Evolutionary conservation across 805 yeast species (phyloP).

Genomic region (Monosporozyma solicola): DNA sequence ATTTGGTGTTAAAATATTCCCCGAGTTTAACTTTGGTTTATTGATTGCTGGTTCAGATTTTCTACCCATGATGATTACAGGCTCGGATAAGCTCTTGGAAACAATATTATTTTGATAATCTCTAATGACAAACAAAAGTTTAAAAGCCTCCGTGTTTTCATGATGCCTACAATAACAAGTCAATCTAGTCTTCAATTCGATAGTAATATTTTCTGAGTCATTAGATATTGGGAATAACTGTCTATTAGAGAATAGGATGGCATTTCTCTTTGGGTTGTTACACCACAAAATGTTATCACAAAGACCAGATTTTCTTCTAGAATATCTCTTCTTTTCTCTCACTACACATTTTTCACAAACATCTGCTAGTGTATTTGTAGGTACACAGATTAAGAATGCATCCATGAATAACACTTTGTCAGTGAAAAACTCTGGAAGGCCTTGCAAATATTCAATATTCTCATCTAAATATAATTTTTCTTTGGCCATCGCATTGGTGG

Average conservation of each 20-base stretch:
- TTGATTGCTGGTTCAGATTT: conserved; percentile 48
- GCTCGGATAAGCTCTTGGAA: conserved; percentile 61
- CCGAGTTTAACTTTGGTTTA: not conserved
- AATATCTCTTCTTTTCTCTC: conserved; percentile 89
- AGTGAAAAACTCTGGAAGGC: conserved; percentile 51
- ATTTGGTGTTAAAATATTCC: not conserved
- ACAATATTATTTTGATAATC: conserved; percentile 53
- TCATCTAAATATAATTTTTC: conserved; percentile 65
- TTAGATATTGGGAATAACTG: conserved; percentile 87
- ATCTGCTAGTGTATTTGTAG: conserved; percentile 45
- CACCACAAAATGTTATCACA: conserved; percentile 72
- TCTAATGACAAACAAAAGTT: conserved; percentile 56
- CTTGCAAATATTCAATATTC: conserved; percentile 32
- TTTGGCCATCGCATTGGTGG: conserved; percentile 81
- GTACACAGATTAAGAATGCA: conserved; percentile 63
- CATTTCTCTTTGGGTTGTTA: conserved; percentile 64
- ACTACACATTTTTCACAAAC: conserved; percentile 85
- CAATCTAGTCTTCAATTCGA: conserved; percentile 59
- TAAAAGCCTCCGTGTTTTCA: conserved; percentile 77
- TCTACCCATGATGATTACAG: conserved; percentile 90
- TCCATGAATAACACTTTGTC: conserved; percentile 60
- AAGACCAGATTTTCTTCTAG: conserved; percentile 78
- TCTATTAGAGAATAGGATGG: conserved; percentile 83
- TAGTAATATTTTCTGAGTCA: conserved; percentile 15
- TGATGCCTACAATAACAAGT: conserved; percentile 97